Conservation (phyloP, 441 rosid genomes). For the Arabidopsis lyrata region DNA sequence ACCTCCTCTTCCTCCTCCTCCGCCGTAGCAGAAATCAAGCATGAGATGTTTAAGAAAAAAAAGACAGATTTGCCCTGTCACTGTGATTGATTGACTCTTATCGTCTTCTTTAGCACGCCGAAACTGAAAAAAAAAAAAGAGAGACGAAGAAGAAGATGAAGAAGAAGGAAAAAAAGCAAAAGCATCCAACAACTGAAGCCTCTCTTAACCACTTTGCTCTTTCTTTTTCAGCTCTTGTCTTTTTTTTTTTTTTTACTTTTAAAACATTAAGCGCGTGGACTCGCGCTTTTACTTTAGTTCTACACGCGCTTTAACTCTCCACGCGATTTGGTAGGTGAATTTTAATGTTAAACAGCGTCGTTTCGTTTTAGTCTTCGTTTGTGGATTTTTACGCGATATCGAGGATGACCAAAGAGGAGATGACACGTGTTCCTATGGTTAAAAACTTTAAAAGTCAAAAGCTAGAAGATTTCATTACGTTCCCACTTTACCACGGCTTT, state of each 20-base stretch:
- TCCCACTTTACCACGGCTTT: slow-evolving; percentile 40
- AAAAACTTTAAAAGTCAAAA: slow-evolving; percentile 29
- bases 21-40: slow-evolving; percentile 37
- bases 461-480: slow-evolving; percentile 26
- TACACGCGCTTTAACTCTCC: slow-evolving; percentile 3
- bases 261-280: slow-evolving; percentile 40
- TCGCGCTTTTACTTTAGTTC: slow-evolving; percentile 25
- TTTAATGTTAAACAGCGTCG: slow-evolving; percentile 17
- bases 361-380: not conserved
- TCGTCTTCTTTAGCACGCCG: slow-evolving; percentile 45
- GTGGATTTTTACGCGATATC: slow-evolving; percentile 37
- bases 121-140: slow-evolving; percentile 23
- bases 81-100: slow-evolving; percentile 16
- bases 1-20: slow-evolving; percentile 7
- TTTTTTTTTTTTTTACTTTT: not conserved
- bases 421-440: slow-evolving; percentile 8
- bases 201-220: slow-evolving; percentile 47
- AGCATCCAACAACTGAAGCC: slow-evolving; percentile 49
- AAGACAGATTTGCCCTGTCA: slow-evolving; percentile 21
- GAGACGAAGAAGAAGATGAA: not conserved
- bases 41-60: slow-evolving; percentile 21
- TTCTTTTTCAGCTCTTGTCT: slow-evolving; percentile 38
- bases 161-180: slow-evolving; percentile 29
- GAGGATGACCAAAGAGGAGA: not conserved
- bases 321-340: slow-evolving; percentile 45